Evolutionary conservation across 345 rosid genomes (phyloP), one percentile per base, ranked within the genome.

Genomic region (Turnera subulata): DNA sequence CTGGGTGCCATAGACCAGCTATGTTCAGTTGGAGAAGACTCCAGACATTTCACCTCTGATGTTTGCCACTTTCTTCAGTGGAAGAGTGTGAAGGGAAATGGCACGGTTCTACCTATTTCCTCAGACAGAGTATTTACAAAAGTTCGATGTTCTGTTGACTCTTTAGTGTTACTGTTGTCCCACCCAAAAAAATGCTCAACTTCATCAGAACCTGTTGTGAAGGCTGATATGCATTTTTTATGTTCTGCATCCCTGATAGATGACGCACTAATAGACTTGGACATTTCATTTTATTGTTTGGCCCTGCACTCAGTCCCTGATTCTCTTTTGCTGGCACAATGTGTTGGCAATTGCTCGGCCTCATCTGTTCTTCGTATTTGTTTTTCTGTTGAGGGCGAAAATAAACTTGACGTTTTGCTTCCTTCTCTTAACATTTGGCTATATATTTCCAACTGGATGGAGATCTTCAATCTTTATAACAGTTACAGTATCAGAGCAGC

Each of bases 401-500:
- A 59, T 57, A 74, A 72, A 61, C 35, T 91, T 64, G 59, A 59
- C 45, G 49, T 91, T 59, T 72, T 77, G 65, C 81, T 86, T 58
- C 98, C 98, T 63, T 75, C 84, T 68, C 76, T 88, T 49, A 76
- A 78, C 66, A 63, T 91, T 60, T 91, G 95, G 96, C 67, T 91
- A 20, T 84, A 88, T 65, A 50, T 53, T 57, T 46, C 56, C 35
- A 82, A 81, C 46, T 91, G 95, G 96, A 66, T 58, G 44, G 66
- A 67, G 69, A 64, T 86, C 50, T 59, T 79, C 68, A 80, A 77
- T 61, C 59, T 73, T 55, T 62, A 52, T 17, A 55, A 56, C 63
- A 70, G 78, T 17, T 74, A 58, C 64, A 67, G 70, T 67, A 65
- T 64, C 68, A 73, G 62, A 70, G 61, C 76, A 51, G 62, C 64